phyloP scores from a whole-genome alignment of 768 basidiomycete genomes.

The Megacollybia marginata region DNA sequence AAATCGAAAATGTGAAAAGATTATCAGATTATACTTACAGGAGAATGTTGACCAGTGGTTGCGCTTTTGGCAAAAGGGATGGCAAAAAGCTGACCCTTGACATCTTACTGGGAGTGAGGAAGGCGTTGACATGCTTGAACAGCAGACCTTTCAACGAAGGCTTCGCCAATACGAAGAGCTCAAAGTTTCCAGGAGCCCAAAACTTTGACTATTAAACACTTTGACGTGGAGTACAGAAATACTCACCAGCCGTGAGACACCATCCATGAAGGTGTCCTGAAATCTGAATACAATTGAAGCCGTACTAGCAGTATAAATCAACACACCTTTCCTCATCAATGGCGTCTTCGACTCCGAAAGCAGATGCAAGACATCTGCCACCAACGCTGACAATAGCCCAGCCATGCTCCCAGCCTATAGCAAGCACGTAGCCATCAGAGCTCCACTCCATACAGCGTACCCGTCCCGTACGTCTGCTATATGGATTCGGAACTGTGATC shows the following conservation, averaged over 20 bases:
- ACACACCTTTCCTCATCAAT: constrained; percentile 47
- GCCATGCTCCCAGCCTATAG: constrained; percentile 84
- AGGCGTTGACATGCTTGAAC: not conserved
- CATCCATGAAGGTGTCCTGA: constrained; percentile 82
- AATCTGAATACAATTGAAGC: constrained; percentile 31
- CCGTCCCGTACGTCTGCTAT: constrained; percentile 49
- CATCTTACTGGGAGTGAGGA: constrained; percentile 25
- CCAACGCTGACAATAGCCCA: constrained; percentile 91
- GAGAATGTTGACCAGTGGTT: constrained; percentile 84
- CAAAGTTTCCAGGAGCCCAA: constrained; percentile 91
- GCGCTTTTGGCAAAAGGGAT: constrained; percentile 95
- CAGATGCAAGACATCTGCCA: constrained; percentile 78
- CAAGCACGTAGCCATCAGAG: constrained; percentile 90
- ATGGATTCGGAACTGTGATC: constrained; percentile 56
- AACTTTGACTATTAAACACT: constrained; percentile 43
- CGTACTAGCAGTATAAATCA: constrained; percentile 1
- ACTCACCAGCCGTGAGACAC: constrained; percentile 65
- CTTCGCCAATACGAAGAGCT: constrained; percentile 69
- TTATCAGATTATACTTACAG: constrained; percentile 35
- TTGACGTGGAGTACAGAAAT: not conserved
- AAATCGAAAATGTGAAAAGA: not conserved
- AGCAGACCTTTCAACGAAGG: constrained; percentile 42
- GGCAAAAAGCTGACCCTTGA: constrained; percentile 69
- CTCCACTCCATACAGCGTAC: constrained; percentile 82
- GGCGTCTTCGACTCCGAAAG: constrained; percentile 59